Evolutionary conservation across 768 basidiomycete genomes (phyloP), one percentile per base, ranked within the genome.

Genomic region (Rhizopogon vesiculosus): DNA sequence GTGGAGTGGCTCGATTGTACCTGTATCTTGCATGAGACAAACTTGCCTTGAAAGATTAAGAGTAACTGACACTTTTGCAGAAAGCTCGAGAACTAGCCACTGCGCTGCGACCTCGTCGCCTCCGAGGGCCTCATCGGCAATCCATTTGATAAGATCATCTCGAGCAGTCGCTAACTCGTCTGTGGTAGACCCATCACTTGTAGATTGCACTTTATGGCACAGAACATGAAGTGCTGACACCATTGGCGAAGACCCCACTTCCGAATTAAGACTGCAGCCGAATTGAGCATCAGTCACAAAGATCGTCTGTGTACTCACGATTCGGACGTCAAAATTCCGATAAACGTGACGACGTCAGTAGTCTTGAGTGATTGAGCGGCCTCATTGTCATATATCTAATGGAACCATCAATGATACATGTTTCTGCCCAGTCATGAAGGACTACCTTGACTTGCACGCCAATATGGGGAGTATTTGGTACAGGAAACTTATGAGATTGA

Each of bases 151-250:
- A 16, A 93, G 73, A 44, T 85, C 79, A 7, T 76, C 64, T 39
- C 86, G 76, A 51, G 61, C 18, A 54, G 51, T 43, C 59, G 52
- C 22, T 56, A 56, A 45, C 18, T 19, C 31, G 22, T 35, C 22
- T 9, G 5, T 50, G 18, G 49, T n/a, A 13, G 62, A 29, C 4
- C 48, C 53, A n/a, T 49, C 19, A 5, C 9, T 9, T 38, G 15
- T 49, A 25, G 48, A 38, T 25, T 49, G 48, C 13, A 44, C 51
- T 33, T 56, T 52, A 53, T 60, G 62, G 64, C 84, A 90, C 0
- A 91, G 72, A 35, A 87, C 83, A 65, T 91, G 89, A 1, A 91
- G 74, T 0, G 86, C 87, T 1, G 87, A 84, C 2, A 86, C 82
- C 31, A 74, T 65, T 0, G 61, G 56, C 0, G 70, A 62, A 3